A percentile compares a stretch with the other conserved stretches of the same genome.
Evolutionary conservation across 495 filamentous ascomycete genomes (phyloP).

Genomic region (Cryomyces minteri): DNA sequence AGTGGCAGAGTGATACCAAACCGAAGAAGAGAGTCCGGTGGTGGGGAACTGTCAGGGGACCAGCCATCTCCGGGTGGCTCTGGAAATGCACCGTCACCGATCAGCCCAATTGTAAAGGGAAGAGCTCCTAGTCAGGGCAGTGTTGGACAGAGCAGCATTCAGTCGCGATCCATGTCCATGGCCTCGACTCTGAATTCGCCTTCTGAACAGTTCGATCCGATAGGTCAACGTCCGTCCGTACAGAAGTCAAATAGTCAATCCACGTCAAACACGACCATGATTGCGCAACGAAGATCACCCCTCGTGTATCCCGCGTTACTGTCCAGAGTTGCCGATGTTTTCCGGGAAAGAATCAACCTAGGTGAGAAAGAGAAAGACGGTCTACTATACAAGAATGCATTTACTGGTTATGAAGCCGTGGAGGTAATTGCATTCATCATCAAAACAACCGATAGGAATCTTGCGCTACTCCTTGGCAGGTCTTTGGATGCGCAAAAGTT

Average conservation of each 20-base stretch:
- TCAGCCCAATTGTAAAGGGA: conserved; percentile 9
- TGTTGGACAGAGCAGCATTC: background rate
- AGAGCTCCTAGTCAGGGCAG: conserved; percentile 20
- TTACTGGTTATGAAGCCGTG: conserved; percentile 86
- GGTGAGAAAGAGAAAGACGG: conserved; percentile 91
- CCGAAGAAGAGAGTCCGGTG: conserved; percentile 35
- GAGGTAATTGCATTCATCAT: conserved; percentile 90
- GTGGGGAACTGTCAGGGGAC: conserved; percentile 1
- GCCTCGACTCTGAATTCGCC: conserved; percentile 50
- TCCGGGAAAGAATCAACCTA: conserved; percentile 65
- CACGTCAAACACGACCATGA: conserved; percentile 24
- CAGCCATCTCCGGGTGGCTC: conserved; percentile 5
- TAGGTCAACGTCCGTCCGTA: conserved; percentile 1
- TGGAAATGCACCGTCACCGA: conserved; percentile 1
- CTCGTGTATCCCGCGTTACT: conserved; percentile 87
- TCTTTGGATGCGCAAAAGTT: conserved; percentile 97
- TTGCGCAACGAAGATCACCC: conserved; percentile 40
- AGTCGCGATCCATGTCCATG: conserved; percentile 66
- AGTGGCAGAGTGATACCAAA: conserved; percentile 76
- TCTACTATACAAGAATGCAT: conserved; percentile 89
- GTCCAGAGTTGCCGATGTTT: conserved; percentile 76
- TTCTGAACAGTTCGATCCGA: conserved; percentile 15
- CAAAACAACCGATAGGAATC: conserved; percentile 85
- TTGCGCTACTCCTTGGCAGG: conserved; percentile 83
- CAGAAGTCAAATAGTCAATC: conserved; percentile 25